Conservation (phyloP, 495 filamentous ascomycete species). For the Aspergillus sclerotioniger region DNA sequence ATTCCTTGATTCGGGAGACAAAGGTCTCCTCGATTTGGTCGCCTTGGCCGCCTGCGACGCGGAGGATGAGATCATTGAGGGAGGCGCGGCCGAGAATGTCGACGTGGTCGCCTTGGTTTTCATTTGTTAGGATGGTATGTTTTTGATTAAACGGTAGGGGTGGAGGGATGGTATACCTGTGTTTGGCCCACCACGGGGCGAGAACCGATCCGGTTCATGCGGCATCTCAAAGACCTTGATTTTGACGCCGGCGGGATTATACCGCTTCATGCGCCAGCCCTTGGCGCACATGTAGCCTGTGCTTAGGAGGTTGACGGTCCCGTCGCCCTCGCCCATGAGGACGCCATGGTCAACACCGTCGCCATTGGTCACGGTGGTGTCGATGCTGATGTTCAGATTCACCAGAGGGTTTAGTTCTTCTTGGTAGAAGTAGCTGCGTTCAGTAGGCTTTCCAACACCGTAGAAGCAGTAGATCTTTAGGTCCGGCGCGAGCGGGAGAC, state of each 20-base stretch:
- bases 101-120: slow-evolving; percentile 74
- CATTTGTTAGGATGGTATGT: slow-evolving; percentile 10
- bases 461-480: slow-evolving; percentile 99
- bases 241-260: slow-evolving; percentile 80
- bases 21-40: slow-evolving; percentile 74
- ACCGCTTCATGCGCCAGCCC: slow-evolving; percentile 87
- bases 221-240: slow-evolving; percentile 92
- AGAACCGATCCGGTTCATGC: slow-evolving; percentile 91
- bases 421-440: slow-evolving; percentile 88
- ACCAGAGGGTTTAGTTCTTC: slow-evolving; percentile 62
- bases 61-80: slow-evolving; percentile 86
- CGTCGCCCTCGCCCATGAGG: slow-evolving; percentile 90
- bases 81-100: slow-evolving; percentile 88
- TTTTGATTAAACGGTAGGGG: neutral
- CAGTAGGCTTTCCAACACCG: slow-evolving; percentile 86
- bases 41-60: slow-evolving; percentile 85
- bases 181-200: slow-evolving; percentile 87
- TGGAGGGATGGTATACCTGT: slow-evolving; percentile 54
- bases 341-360: slow-evolving; percentile 80
- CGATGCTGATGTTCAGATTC: slow-evolving; percentile 83
- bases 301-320: slow-evolving; percentile 86
- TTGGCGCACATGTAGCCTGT: slow-evolving; percentile 94
- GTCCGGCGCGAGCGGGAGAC: slow-evolving; percentile 82
- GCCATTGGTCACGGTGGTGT: slow-evolving; percentile 69
- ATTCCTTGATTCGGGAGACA: slow-evolving; percentile 74